phyloP scores from a whole-genome alignment of 164 flowering plant genomes.

The Aristolochia californica region DNA sequence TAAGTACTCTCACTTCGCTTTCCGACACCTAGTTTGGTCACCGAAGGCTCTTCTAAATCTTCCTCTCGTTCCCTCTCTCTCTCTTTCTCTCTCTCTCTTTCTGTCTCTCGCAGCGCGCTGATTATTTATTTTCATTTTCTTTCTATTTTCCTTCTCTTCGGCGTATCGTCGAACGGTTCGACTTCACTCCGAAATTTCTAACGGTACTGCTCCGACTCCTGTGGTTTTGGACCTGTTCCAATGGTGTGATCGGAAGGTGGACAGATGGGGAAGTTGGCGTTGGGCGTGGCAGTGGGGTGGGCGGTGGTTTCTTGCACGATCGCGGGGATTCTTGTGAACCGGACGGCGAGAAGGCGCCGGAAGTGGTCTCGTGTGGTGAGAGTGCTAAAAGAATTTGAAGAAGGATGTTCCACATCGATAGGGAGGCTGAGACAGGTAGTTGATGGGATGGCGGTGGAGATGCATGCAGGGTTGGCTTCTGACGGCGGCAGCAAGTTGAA shows the following conservation, averaged over 20 bases:
- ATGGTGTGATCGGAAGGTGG: constrained; percentile 14
- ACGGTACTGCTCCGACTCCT: too few species aligned
- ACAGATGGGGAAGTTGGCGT: constrained; percentile 57
- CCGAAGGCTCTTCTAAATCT: background rate
- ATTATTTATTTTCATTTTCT: too few species aligned
- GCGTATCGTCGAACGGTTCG: background rate
- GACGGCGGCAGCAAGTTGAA: constrained; percentile 91
- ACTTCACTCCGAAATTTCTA: background rate
- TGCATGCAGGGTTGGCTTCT: constrained; percentile 97
- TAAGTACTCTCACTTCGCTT: background rate
- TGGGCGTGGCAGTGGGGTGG: constrained; percentile 47
- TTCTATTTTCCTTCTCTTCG: too few species aligned
- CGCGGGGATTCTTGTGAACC: constrained; percentile 62
- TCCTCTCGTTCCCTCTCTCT: background rate
- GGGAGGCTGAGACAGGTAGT: constrained; percentile 62
- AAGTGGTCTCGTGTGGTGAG: constrained; percentile 63
- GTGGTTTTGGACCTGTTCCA: too few species aligned
- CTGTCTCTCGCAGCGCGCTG: background rate
- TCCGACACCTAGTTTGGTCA: background rate
- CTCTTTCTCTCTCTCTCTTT: background rate
- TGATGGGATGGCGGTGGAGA: constrained; percentile 93
- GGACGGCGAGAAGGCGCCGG: constrained; percentile 48
- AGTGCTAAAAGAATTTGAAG: constrained; percentile 61
- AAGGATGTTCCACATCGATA: constrained; percentile 49
- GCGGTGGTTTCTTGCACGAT: constrained; percentile 65